Evolutionary conservation across 1,284 basidiomycete genomes (phyloP).

Genomic region (Spongiforma sp.): DNA sequence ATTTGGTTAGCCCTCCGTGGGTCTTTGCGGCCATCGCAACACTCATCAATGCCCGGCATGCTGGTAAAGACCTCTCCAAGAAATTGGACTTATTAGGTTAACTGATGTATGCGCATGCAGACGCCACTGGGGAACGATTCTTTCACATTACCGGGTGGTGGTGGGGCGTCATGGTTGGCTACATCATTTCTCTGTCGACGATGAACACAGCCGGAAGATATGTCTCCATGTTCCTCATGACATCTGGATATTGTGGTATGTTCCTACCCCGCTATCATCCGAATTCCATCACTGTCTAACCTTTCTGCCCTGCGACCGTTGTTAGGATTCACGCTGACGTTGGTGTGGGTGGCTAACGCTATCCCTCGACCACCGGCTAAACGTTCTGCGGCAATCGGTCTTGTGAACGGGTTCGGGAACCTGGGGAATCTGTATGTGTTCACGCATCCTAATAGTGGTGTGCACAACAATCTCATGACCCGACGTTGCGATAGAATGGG

Average conservation of each 20-base stretch:
- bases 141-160: slow-evolving; percentile 33
- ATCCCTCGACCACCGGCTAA: slow-evolving; percentile 70
- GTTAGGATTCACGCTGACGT: slow-evolving; percentile 60
- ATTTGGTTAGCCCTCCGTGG: slow-evolving; percentile 61
- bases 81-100: not conserved
- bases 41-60: slow-evolving; percentile 68
- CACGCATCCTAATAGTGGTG: slow-evolving; percentile 2
- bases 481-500: slow-evolving; percentile 43
- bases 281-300: too few relatives aligned
- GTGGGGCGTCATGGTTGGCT: slow-evolving; percentile 66
- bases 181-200: slow-evolving; percentile 66
- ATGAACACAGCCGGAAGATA: slow-evolving; percentile 61
- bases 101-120: not conserved
- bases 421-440: slow-evolving; percentile 42
- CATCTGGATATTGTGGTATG: slow-evolving; percentile 58
- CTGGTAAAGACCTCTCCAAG: slow-evolving; percentile 46
- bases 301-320: too few relatives aligned
- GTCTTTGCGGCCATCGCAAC: slow-evolving; percentile 59
- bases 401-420: slow-evolving; percentile 40
- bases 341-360: slow-evolving; percentile 68
- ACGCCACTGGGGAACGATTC: slow-evolving; percentile 3
- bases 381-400: slow-evolving; percentile 50
- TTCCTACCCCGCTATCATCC: slow-evolving; percentile 2
- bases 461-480: not conserved
- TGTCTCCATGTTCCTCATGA: slow-evolving; percentile 70